Percentiles rank a stretch among this genome's conserved stretches.
phyloP scores from a whole-genome alignment of 345 rosid genomes.

The Euphorbia peplus region DNA sequence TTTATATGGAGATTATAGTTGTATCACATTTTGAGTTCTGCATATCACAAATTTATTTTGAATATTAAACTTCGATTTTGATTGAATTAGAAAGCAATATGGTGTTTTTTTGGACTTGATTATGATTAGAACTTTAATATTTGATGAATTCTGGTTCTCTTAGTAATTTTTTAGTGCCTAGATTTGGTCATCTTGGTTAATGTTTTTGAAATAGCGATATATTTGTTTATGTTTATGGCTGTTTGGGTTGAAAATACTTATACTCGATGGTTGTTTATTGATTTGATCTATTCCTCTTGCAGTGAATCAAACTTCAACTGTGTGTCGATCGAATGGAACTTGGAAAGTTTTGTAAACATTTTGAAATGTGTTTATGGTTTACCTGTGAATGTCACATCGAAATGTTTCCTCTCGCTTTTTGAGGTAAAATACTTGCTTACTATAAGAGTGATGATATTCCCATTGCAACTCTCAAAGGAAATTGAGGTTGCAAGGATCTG shows the following conservation, averaged over 20 bases:
- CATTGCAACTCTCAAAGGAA: too few species aligned
- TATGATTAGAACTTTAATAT: not conserved
- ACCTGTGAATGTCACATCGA: conserved; percentile 39
- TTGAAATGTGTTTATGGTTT: conserved; percentile 48
- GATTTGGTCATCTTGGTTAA: not conserved
- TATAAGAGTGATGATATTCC: not conserved
- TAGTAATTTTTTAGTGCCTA: not conserved
- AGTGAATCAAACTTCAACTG: conserved; percentile 52
- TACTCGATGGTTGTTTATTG: conserved; percentile 1
- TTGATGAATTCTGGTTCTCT: not conserved
- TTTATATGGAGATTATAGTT: conserved; percentile 5
- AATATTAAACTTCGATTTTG: too few species aligned
- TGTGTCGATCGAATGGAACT: conserved; percentile 50
- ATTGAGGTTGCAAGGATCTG: not conserved
- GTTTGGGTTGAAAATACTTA: conserved; percentile 11
- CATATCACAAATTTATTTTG: not conserved
- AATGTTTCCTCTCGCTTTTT: conserved; percentile 50
- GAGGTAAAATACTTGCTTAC: conserved; percentile 39
- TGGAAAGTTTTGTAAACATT: conserved; percentile 45
- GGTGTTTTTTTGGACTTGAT: not conserved
- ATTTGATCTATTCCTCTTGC: conserved; percentile 24
- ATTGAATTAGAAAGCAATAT: not conserved
- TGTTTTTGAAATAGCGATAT: not conserved
- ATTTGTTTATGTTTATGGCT: not conserved
- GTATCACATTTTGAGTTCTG: not conserved